Base-by-base conservation (phyloP, 345 rosid species). In the Acer campestre region DNA sequence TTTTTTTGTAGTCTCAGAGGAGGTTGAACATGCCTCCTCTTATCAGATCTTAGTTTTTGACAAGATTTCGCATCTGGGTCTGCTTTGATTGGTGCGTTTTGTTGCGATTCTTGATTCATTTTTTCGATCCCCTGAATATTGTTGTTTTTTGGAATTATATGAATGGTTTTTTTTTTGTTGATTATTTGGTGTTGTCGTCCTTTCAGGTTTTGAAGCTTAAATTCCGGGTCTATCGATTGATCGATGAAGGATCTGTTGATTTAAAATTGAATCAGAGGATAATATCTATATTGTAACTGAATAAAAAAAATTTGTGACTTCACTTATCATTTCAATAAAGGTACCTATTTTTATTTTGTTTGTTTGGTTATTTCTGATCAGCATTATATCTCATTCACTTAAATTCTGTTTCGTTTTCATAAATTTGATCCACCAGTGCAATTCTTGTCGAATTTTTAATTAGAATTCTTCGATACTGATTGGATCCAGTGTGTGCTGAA, bases 61-160 rank as follows among this genome's bases (percentile, higher is more conserved):
- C 88, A 79, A 88, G 93, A 89, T 95, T 91, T 87, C 76, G 76
- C 88, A 85, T 85, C 91, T 90, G 88, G 95, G 92, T 86, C 82
- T 84, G 77, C 80, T 86, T 79, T 80, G 82, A 86, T 91, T 87
- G 93, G 93, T 91, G 88, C 85, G 92, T 89, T 86, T 85, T 76
- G 51, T n/a, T 61, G 20, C 35, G 82, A 74, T 82, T 89, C 85
- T 83, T 72, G 79, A 80, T 85, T 83, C 82, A 75, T 85, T 72
- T 82, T 4, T 78, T 78, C 78, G 89, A 89, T 90, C 86, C 49
- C 49, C 73, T 77, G 59, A 55, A 46, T 72, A 46, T 78, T 84
- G 14, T 62, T 61, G 14, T 38, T 79, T 82, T 68, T 70, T 70
- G 59, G 40, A 66, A 70, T 80, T 61, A 58, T 75, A 29, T 49